phyloP scores from a whole-genome alignment of 1,284 basidiomycete species.

The Irpex sp. region DNA sequence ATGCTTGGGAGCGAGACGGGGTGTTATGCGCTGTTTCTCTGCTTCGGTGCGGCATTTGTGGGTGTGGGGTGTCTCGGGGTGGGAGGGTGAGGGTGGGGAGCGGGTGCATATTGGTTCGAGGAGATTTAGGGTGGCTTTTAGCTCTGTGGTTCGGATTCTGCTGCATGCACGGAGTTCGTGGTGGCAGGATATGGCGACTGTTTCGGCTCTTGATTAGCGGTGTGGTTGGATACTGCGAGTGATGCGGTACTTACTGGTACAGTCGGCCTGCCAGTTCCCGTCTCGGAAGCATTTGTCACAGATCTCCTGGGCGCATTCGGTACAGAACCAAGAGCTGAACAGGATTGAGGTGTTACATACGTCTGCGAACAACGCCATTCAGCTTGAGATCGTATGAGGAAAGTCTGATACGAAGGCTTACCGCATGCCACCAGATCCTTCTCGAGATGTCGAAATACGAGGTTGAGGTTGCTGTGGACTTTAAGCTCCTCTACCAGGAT shows the following conservation, averaged over 20 bases:
- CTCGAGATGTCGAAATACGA: background rate
- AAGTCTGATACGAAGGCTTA: background rate
- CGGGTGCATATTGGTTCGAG: background rate
- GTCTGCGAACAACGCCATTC: background rate
- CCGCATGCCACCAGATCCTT: background rate
- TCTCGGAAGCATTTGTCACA: background rate
- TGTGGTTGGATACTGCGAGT: background rate
- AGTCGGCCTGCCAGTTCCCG: background rate
- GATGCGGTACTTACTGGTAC: background rate
- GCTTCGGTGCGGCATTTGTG: background rate
- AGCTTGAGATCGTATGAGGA: background rate
- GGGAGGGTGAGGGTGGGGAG: background rate
- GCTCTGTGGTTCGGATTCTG: background rate
- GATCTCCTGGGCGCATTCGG: background rate
- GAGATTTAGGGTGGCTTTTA: background rate
- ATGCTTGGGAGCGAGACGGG: background rate
- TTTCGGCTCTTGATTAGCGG: too few species aligned
- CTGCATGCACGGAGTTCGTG: background rate
- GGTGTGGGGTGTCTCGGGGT: too few species aligned
- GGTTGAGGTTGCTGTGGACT: background rate
- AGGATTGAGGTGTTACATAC: background rate
- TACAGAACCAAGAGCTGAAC: background rate
- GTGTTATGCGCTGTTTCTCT: background rate
- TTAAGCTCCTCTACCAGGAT: background rate
- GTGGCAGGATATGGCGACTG: background rate